Base-by-base conservation (phyloP, 345 rosid species). In the Turritis glabra region DNA sequence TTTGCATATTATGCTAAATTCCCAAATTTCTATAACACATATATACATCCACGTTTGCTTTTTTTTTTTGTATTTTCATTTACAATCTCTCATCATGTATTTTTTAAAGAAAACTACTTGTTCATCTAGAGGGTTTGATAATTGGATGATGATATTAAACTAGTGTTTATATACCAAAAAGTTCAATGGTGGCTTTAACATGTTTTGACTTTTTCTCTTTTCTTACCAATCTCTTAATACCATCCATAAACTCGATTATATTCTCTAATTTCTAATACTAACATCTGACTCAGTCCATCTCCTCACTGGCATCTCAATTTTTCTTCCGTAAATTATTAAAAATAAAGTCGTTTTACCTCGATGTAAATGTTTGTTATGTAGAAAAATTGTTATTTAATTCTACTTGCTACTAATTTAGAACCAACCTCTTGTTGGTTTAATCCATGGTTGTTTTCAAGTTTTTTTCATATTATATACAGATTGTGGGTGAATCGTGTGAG, bases 401-500 rank as follows among this genome's bases (percentile, higher is more conserved):
- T 18, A 50, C 54, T 60, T 60, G 60, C 29, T 30, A 51, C 19
- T 62, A 29, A 32, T 48, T 19, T 38, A 40, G 8, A 41, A 27
- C 33, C 23, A 40, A 9, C 23, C 22, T 50, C n/a, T 61, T 18
- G 41, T 63, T 35, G 33, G 29, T 63, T 52, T 40, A 30, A 7
- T 40, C 54, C 46, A 15, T 41, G 44, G 26, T 51, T 12, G 19
- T 26, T 62, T 1, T 5, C 47, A 12, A 52, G 11, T 53, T 53
- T 53, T 52, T 18, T 38, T 27, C 46, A 52, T 72, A 21, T 38
- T 10, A 33, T 2, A 53, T 5, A 64, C 3, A 51, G 55, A 27
- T 38, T 75, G 38, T 67, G 79, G 79, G 33, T 58, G 69, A 27
- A 75, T 60, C 74, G 79, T 75, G 79, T 5, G 51, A 59, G 4